Evolutionary conservation across 2,329 filamentous ascomycete genomes (phyloP).

Genomic region (Cadophora sp.): DNA sequence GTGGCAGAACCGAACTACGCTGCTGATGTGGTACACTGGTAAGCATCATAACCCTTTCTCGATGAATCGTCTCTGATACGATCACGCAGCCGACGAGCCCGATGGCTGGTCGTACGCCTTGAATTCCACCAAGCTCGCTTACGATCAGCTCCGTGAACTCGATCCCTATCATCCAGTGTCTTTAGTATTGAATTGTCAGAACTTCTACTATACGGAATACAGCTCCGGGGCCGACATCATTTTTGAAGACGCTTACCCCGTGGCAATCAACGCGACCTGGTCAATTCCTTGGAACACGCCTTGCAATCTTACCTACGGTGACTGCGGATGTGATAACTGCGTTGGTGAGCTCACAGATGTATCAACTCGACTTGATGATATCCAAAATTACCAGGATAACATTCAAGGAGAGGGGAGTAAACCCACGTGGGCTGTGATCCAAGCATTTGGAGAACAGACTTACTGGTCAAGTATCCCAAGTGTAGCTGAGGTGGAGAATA

Average conservation of each 20-base stretch:
- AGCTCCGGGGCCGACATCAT: constrained; percentile 57
- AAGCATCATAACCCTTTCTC: not conserved
- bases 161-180: constrained; percentile 61
- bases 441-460: constrained; percentile 54
- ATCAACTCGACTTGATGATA: constrained; percentile 50
- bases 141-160: constrained; percentile 50
- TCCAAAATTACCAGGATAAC: constrained; percentile 49
- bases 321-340: constrained; percentile 58
- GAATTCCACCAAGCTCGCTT: constrained; percentile 51
- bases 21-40: constrained; percentile 59
- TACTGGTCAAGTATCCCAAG: constrained; percentile 57
- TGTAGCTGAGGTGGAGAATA: constrained; percentile 51
- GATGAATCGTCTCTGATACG: not conserved
- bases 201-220: constrained; percentile 59
- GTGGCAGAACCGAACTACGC: constrained; percentile 44
- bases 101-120: constrained; percentile 49
- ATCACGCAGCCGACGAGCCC: constrained; percentile 51
- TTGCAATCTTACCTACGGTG: constrained; percentile 58
- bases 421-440: constrained; percentile 56
- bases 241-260: constrained; percentile 56
- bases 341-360: constrained; percentile 52
- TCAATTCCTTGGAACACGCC: constrained; percentile 52
- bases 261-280: constrained; percentile 54
- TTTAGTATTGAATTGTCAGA: constrained; percentile 57
- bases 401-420: constrained; percentile 47